Evolutionary conservation across 768 basidiomycete species (phyloP), one percentile per base, ranked within the genome.

Genomic region (Lepiota subincarnata): DNA sequence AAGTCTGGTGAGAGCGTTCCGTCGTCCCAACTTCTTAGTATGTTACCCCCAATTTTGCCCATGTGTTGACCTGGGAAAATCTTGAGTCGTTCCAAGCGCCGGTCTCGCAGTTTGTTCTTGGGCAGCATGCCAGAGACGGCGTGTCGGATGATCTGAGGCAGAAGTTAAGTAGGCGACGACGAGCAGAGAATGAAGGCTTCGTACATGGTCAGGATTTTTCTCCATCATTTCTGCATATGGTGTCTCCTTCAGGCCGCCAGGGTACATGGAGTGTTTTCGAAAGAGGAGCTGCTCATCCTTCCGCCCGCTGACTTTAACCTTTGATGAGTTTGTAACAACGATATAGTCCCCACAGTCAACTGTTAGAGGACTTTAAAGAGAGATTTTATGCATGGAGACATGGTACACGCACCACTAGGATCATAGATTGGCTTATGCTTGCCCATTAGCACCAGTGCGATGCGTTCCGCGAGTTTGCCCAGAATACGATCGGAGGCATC

Each of bases 311-410:
- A 97, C 88, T 63, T 84, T 82, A 59, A 98, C 78, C 6, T 85
- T 80, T 51, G 81, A 74, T 2, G 92, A 88, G 66, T 98, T 92
- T 26, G 93, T 96, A 6, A 99, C 94, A 19, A 98, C 82, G 26
- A 98, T 92, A 65, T 98, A 98, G 82, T 99, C 97, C 7, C 97
- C 97, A 51, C 92, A 94, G 70, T 99, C 97, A 59, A 89, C 96
- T 97, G 57, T 12, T 38, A 13, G 31, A 28, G 2, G 46, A 14
- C 31, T 12, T 53, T 14, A 53, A n/a, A 3, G 43, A 16, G 5
- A 11, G 48, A 26, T 36, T 24, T 22, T 44, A 6, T 31, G 19
- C 28, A 14, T 14, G 11, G 36, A 22, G 12, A 18, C 13, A 4
- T 24, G 55, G 11, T 28, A 37, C 6, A 72, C 87, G 55, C 57